Percentiles rank a stretch among this genome's conserved stretches.
Evolutionary conservation across 495 filamentous ascomycete genomes (phyloP).

Genomic region (Penicillium taxi): DNA sequence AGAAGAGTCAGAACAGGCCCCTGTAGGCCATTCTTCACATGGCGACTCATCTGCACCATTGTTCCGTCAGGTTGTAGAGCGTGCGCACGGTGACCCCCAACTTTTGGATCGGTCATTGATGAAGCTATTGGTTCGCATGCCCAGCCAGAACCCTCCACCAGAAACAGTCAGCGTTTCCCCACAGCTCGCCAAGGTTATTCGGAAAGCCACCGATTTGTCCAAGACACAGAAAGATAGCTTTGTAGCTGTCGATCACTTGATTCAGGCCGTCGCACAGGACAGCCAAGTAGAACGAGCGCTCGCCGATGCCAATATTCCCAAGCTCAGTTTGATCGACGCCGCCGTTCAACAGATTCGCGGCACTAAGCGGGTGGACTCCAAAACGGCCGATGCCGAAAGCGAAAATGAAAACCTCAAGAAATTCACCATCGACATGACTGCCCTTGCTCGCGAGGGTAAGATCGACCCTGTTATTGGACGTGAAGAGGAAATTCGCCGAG

Average conservation of each 20-base stretch:
- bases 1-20: slow-evolving; percentile 63
- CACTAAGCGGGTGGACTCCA: slow-evolving; percentile 84
- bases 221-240: slow-evolving; percentile 94
- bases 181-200: slow-evolving; percentile 68
- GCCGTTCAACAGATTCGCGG: slow-evolving; percentile 86
- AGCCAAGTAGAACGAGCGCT: slow-evolving; percentile 60
- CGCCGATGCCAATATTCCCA: slow-evolving; percentile 84
- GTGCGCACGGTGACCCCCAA: slow-evolving; percentile 87
- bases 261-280: slow-evolving; percentile 75
- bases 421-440: slow-evolving; percentile 96
- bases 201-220: slow-evolving; percentile 78
- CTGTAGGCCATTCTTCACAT: slow-evolving; percentile 51
- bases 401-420: slow-evolving; percentile 93
- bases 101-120: slow-evolving; percentile 80
- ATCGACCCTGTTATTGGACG: slow-evolving; percentile 96
- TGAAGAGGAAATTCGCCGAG: slow-evolving; percentile 92
- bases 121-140: slow-evolving; percentile 81
- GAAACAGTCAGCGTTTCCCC: slow-evolving; percentile 76
- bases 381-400: slow-evolving; percentile 83
- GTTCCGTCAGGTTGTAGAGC: slow-evolving; percentile 88
- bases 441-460: slow-evolving; percentile 88
- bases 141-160: slow-evolving; percentile 89
- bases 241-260: slow-evolving; percentile 90
- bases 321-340: slow-evolving; percentile 77
- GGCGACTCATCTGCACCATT: slow-evolving; percentile 54